Conservation (phyloP, 176 grass and related monocot species). For the Oryza officinalis region DNA sequence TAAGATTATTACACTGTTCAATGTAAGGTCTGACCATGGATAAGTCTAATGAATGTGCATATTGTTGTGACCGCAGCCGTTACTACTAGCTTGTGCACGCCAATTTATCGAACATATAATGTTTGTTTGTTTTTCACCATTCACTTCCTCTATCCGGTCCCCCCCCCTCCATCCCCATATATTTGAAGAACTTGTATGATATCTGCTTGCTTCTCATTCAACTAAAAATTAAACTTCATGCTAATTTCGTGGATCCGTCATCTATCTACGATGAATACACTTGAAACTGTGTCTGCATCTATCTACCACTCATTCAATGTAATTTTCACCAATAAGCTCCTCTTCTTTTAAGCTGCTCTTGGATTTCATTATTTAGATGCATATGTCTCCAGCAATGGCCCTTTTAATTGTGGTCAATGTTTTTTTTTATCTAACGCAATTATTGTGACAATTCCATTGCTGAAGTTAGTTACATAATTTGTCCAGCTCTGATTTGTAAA, state of each 20-base stretch:
- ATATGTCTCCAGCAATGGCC: background rate
- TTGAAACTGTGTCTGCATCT: background rate
- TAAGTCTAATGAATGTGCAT: slow-evolving; percentile 1
- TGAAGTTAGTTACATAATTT: background rate
- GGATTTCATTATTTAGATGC: background rate
- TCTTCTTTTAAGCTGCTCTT: background rate
- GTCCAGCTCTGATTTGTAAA: background rate
- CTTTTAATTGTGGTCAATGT: background rate
- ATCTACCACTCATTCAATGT: background rate
- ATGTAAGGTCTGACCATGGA: slow-evolving; percentile 17
- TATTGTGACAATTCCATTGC: background rate
- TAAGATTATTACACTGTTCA: slow-evolving; percentile 17
- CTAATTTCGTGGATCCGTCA: background rate
- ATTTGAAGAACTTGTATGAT: background rate
- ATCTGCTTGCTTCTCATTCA: background rate
- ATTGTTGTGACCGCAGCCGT: slow-evolving; percentile 58
- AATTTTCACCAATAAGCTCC: background rate
- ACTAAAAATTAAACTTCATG: background rate
- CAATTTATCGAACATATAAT: slow-evolving; percentile 94
- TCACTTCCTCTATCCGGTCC: background rate
- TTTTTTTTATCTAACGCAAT: background rate
- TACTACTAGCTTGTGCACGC: slow-evolving; percentile 75
- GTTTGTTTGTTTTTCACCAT: slow-evolving; percentile 47
- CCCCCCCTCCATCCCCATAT: background rate
- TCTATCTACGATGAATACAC: too few species aligned